A percentile compares a stretch with the other conserved stretches of the same genome.
phyloP scores from a whole-genome alignment of 768 basidiomycete genomes.

The Mycena galopus region DNA sequence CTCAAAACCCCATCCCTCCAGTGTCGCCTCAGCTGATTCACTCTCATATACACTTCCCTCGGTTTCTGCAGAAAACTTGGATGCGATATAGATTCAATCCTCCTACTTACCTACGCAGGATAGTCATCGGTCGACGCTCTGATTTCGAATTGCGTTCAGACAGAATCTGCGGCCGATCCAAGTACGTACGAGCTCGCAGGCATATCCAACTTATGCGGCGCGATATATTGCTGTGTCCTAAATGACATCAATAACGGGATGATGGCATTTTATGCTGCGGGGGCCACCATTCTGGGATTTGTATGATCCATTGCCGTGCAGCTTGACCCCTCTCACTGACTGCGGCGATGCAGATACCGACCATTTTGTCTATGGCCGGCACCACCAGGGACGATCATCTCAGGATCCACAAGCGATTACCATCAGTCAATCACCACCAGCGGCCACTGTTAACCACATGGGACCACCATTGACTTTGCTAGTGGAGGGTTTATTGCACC shows the following conservation, averaged over 20 bases:
- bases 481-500: too few relatives aligned
- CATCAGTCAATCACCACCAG: too few relatives aligned
- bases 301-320: not conserved
- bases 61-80: too few relatives aligned
- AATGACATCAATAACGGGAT: not conserved
- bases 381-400: conserved; percentile 14
- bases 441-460: too few relatives aligned
- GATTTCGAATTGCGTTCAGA: conserved; percentile 15
- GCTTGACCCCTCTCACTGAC: not conserved
- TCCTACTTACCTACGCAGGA: conserved; percentile 8
- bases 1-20: too few relatives aligned
- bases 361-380: conserved; percentile 11
- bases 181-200: not conserved
- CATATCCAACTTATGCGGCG: conserved; percentile 1
- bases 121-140: conserved; percentile 1
- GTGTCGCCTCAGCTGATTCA: too few relatives aligned
- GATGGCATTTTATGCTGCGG: not conserved
- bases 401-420: conserved; percentile 19
- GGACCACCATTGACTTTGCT: too few relatives aligned
- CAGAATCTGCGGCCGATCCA: not conserved
- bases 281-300: conserved; percentile 9
- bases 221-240: not conserved
- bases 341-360: conserved; percentile 8
- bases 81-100: conserved; percentile 18
- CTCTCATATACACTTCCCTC: too few relatives aligned